phyloP scores from a whole-genome alignment of 768 basidiomycete genomes.

The Pleurotus tuber-regium region DNA sequence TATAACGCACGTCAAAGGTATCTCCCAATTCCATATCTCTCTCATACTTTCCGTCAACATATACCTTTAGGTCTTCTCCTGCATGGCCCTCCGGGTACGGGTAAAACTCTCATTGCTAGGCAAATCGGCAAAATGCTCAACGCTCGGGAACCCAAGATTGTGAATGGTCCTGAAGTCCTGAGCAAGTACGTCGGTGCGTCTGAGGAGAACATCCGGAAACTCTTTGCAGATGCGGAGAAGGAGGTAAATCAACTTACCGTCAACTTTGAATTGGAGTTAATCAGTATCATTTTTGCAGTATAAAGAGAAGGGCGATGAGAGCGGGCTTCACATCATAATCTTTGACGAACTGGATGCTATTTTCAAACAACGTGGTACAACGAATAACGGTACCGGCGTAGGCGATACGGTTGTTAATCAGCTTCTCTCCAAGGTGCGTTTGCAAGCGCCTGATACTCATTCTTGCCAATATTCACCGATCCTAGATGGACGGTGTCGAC shows the following conservation, averaged over 20 bases:
- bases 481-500: slow-evolving; percentile 98
- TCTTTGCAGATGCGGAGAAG: slow-evolving; percentile 98
- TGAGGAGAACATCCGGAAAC: slow-evolving; percentile 96
- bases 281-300: slow-evolving; percentile 48
- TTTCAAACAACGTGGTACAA: slow-evolving; percentile 97
- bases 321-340: slow-evolving; percentile 97
- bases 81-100: slow-evolving; percentile 96
- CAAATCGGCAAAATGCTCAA: slow-evolving; percentile 99
- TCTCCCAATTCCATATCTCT: not conserved
- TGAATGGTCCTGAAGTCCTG: slow-evolving; percentile 96
- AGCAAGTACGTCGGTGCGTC: slow-evolving; percentile 97
- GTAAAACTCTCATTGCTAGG: slow-evolving; percentile 95
- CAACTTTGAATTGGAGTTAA: too few species aligned
- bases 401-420: slow-evolving; percentile 99
- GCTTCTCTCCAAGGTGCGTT: slow-evolving; percentile 84
- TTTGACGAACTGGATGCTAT: slow-evolving; percentile 99
- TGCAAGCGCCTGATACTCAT: not conserved
- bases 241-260: too few species aligned
- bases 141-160: slow-evolving; percentile 95
- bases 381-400: slow-evolving; percentile 88
- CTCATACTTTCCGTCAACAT: not conserved
- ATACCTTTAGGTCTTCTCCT: slow-evolving; percentile 74
- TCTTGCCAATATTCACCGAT: not conserved
- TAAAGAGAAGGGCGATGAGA: slow-evolving; percentile 96
- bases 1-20: slow-evolving; percentile 97